Evolutionary conservation across 176 grass and related monocot genomes (phyloP), one percentile per base, ranked within the genome.

Genomic region (Rhynchospora breviuscula): DNA sequence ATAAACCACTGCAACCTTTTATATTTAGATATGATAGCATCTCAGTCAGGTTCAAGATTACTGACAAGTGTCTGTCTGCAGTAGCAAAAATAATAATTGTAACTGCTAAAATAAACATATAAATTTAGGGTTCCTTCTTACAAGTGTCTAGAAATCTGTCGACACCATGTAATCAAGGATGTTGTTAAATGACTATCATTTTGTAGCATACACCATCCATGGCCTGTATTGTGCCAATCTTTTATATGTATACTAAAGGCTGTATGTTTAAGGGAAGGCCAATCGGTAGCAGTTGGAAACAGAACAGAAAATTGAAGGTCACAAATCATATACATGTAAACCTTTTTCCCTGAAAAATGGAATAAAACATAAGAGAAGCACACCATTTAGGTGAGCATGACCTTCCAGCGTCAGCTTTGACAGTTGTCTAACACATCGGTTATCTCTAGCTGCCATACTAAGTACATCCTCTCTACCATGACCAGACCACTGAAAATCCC

Each of bases 1-100:
- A 76, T 53, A 76, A 76, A 54, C 72, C 49, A 76, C 48, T 76
- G 72, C 72, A 76, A 31, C 48, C 49, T 54, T 22, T 76, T 53
- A 76, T 76, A 22, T 76, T 76, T 53, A 76, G 19, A 48, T 53
- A 76, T 26, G 48, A 54, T 26, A 76, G 72, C 72, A 25, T 76
- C 12, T 76, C 72, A 76, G 72, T 52, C 72, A 76, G 48, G 72
- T 54, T 76, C 29, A 46, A 29, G 72, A 76, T 53, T 76, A 29
- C 48, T 76, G 48, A 54, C 48, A 76, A 53, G 48, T 54, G 48
- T 15, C 22, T 76, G 22, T 76, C 72, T 76, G 72, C 72, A 15
- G 5, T 76, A 48, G 48, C 22, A 52, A 76, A 72, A 54, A 14
- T 29, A 29, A 54, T 71, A 45, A 71, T 15, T 44, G 17, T 18